phyloP scores from a whole-genome alignment of 2,329 filamentous ascomycete genomes.

The Cladosporium colombiae region DNA sequence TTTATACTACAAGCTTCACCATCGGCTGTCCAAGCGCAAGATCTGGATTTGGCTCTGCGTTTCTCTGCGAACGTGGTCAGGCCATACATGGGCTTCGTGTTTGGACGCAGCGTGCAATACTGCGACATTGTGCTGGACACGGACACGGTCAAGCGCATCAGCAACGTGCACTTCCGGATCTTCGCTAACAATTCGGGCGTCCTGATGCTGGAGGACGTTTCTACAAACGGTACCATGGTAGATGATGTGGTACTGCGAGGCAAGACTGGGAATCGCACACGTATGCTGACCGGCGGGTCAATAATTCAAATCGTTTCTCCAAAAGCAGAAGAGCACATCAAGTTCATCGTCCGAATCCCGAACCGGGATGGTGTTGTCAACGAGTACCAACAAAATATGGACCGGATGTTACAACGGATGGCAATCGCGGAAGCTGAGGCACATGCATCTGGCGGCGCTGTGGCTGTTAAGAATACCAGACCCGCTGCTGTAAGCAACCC shows the following conservation, averaged over 20 bases:
- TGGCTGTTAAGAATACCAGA: conserved; percentile 1
- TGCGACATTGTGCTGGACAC: conserved; percentile 72
- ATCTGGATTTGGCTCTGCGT: conserved; percentile 71
- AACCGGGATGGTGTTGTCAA: conserved; percentile 65
- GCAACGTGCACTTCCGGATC: conserved; percentile 95
- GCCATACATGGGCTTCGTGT: conserved; percentile 73
- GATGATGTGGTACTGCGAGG: conserved; percentile 68
- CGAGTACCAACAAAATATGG: conserved; percentile 37
- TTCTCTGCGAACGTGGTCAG: conserved; percentile 74
- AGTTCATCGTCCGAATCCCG: conserved; percentile 84
- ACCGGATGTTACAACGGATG: conserved; percentile 8
- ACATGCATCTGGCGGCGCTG: conserved; percentile 4
- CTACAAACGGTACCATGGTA: conserved; percentile 93
- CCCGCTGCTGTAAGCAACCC: conserved; percentile 10
- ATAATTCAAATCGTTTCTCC: conserved; percentile 68
- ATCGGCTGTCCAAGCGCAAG: conserved; percentile 25
- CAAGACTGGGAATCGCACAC: conserved; percentile 50
- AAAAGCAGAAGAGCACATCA: conserved; percentile 62
- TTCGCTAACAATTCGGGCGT: conserved; percentile 83
- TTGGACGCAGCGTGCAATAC: conserved; percentile 71
- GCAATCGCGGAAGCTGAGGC: conserved; percentile 11
- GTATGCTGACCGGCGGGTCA: conserved; percentile 71
- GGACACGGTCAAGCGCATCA: conserved; percentile 72
- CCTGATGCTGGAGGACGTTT: conserved; percentile 89
- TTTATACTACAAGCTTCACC: conserved; percentile 52